Percentiles rank a stretch among this genome's conserved stretches.
Conservation (phyloP, 352 stramenopile genomes). For the Phytophthora syringae region DNA sequence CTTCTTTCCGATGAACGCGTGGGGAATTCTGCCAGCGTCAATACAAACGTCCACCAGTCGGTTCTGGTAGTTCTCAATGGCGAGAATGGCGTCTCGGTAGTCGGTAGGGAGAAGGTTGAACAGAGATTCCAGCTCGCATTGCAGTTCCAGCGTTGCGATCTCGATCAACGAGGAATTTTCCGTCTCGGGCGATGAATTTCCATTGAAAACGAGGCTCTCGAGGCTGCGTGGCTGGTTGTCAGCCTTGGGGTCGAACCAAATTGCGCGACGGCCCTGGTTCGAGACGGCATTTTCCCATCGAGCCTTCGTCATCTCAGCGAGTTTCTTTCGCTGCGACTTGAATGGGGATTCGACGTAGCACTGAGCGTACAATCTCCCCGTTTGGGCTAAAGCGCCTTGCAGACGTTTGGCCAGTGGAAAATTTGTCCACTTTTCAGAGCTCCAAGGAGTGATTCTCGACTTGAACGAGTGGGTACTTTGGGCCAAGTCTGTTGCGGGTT, state of each 20-base stretch:
- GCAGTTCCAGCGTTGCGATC: constrained; percentile 16
- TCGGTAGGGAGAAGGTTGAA: constrained; percentile 34
- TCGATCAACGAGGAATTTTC: neutral
- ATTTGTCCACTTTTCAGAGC: neutral
- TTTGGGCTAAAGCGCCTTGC: constrained; percentile 12
- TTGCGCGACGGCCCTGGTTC: constrained; percentile 14
- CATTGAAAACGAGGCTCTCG: constrained; percentile 26
- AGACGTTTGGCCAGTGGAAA: neutral
- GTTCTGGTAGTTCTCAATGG: constrained; percentile 24
- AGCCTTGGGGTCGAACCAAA: constrained; percentile 42
- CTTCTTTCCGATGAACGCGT: constrained; percentile 36
- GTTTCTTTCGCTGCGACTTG: neutral
- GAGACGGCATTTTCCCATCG: constrained; percentile 34
- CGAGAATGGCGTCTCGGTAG: constrained; percentile 32
- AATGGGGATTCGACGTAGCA: constrained; percentile 9
- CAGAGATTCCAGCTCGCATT: constrained; percentile 49
- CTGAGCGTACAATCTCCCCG: constrained; percentile 20
- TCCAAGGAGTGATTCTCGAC: neutral
- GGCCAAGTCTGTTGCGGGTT: neutral
- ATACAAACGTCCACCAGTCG: constrained; percentile 50
- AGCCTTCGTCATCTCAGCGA: constrained; percentile 25
- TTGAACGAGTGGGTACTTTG: constrained; percentile 28
- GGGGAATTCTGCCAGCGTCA: constrained; percentile 40
- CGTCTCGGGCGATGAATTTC: too few relatives aligned
- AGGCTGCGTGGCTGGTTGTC: constrained; percentile 40